A percentile compares a stretch with the other conserved stretches of the same genome.
These are phyloP conservation scores for Wickerhamomyces sp. DNA, from an alignment of 1,139 yeast species.

Conservation along the genomic window DNA sequence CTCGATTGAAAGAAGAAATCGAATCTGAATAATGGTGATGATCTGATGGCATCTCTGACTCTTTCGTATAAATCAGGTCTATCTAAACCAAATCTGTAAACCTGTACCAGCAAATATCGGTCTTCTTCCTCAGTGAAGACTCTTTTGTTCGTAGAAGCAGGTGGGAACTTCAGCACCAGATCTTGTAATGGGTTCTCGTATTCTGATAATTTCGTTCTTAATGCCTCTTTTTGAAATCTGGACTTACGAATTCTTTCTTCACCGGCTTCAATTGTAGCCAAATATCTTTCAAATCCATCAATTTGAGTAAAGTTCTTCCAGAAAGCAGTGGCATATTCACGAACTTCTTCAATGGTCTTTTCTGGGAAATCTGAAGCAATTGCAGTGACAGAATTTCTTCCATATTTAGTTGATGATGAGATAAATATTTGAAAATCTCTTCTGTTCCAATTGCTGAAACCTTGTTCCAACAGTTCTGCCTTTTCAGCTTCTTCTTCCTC, in stretches of 20 bases:
- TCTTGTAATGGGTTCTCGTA: slow-evolving; percentile 65
- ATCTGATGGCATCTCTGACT: slow-evolving; percentile 55
- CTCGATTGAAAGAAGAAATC: slow-evolving; percentile 72
- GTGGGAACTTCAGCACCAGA: slow-evolving; percentile 51
- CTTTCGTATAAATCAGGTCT: slow-evolving; percentile 59
- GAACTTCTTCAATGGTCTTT: slow-evolving; percentile 62
- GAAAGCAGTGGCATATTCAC: slow-evolving; percentile 59
- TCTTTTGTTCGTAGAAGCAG: slow-evolving; percentile 55
- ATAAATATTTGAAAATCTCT: slow-evolving; percentile 68
- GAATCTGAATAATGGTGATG: slow-evolving; percentile 57
- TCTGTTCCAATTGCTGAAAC: slow-evolving; percentile 65
- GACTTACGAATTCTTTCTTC: slow-evolving; percentile 60
- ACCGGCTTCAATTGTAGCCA: slow-evolving; percentile 67
- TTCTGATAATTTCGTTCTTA: slow-evolving; percentile 57
- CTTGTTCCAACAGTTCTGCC: slow-evolving; percentile 47
- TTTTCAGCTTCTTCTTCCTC: slow-evolving; percentile 61
- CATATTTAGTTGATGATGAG: slow-evolving; percentile 55
- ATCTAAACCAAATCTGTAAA: slow-evolving; percentile 63
- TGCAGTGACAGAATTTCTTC: slow-evolving; percentile 56
- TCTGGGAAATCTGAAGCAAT: slow-evolving; percentile 56
- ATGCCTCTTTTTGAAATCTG: slow-evolving; percentile 59
- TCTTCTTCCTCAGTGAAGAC: slow-evolving; percentile 73
- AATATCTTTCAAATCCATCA: slow-evolving; percentile 67
- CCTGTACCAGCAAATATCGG: slow-evolving; percentile 58
- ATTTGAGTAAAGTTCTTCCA: slow-evolving; percentile 63